These are phyloP conservation scores for Kluyveromyces marxianus DNA, from an alignment of 1,139 yeast genomes.

Conservation along the genomic window DNA sequence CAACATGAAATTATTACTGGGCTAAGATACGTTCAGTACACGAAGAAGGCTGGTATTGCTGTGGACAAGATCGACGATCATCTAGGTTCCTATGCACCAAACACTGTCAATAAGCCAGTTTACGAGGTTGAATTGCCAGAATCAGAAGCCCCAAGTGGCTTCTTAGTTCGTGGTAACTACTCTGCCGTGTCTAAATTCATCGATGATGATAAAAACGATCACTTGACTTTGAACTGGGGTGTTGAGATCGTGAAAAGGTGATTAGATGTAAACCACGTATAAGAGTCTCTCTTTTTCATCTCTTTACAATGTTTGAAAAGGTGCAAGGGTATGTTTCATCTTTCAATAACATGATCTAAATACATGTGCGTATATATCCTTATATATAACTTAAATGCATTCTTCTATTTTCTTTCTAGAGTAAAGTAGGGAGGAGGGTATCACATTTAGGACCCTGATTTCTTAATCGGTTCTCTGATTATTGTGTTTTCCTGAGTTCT, in stretches of 20 bases:
- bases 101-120: conserved; percentile 71
- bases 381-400: no score
- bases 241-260: conserved; percentile 53
- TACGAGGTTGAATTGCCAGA: conserved; percentile 75
- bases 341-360: no score
- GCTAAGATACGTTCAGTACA: conserved; percentile 73
- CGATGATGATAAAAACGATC: conserved; percentile 78
- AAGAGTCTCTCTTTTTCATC: neutral
- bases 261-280: neutral
- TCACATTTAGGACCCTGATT: neutral
- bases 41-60: conserved; percentile 80
- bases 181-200: conserved; percentile 74
- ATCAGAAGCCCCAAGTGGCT: conserved; percentile 88
- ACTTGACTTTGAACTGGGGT: conserved; percentile 77
- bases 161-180: conserved; percentile 81
- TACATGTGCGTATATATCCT: no score
- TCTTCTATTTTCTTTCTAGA: no score
- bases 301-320: no score
- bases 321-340: no score
- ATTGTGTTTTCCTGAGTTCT: neutral
- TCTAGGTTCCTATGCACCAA: conserved; percentile 86
- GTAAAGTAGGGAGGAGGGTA: no score
- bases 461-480: neutral
- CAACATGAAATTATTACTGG: conserved; percentile 93
- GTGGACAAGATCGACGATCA: conserved; percentile 86